These are phyloP conservation scores for Stentor roeselii DNA, from an alignment of 73 alveolate species.

Conservation along the genomic window DNA sequence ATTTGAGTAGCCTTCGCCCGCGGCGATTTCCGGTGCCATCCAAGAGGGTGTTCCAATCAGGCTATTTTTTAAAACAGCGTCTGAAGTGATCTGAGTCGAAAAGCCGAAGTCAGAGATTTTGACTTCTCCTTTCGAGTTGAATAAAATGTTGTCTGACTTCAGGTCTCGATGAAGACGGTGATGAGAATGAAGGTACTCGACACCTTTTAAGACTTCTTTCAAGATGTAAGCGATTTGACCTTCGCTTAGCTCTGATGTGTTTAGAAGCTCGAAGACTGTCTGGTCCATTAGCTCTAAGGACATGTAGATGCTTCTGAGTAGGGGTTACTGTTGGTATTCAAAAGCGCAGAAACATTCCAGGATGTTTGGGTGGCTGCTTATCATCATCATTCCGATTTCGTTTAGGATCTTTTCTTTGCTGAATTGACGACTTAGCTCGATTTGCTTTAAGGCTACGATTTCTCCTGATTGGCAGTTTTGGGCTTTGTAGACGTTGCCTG, in stretches of 20 bases:
- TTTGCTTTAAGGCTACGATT: neutral
- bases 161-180: slow-evolving; percentile 74
- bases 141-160: slow-evolving; percentile 64
- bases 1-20: slow-evolving; percentile 35
- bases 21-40: slow-evolving; percentile 79
- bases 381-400: neutral
- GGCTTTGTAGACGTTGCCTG: neutral
- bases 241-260: neutral
- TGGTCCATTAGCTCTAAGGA: neutral
- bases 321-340: neutral
- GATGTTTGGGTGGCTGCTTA: neutral
- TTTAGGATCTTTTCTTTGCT: neutral
- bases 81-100: slow-evolving; percentile 54
- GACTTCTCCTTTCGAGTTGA: slow-evolving; percentile 54
- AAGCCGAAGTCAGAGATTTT: slow-evolving; percentile 73
- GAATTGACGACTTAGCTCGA: neutral
- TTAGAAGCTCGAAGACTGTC: neutral
- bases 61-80: slow-evolving; percentile 57
- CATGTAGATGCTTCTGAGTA: neutral
- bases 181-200: slow-evolving; percentile 64
- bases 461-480: neutral
- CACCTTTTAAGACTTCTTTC: slow-evolving; percentile 57
- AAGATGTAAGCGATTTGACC: slow-evolving; percentile 52
- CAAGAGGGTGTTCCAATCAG: slow-evolving; percentile 73
- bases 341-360: too few relatives aligned